phyloP scores from a whole-genome alignment of 305 asterid species.

The Ajuga reptans region DNA sequence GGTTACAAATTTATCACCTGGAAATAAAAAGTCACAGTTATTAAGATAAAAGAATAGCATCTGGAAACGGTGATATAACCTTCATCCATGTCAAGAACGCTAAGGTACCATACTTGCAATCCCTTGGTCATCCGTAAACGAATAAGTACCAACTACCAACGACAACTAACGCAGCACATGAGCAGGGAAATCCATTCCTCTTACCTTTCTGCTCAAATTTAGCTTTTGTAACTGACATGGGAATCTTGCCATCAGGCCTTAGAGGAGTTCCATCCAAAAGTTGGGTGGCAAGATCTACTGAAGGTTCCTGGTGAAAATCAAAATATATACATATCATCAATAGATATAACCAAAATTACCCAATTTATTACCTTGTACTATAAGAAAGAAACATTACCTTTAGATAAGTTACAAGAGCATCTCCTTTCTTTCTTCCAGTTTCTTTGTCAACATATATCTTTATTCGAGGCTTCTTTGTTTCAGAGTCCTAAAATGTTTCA shows the following conservation, averaged over 20 bases:
- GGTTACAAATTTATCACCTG: conserved; percentile 73
- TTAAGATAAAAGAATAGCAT: neutral
- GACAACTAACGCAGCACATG: conserved; percentile 10
- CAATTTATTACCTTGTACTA: neutral
- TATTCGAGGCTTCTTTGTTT: conserved; percentile 81
- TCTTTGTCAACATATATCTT: conserved; percentile 79
- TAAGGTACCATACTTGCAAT: conserved; percentile 8
- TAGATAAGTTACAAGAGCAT: conserved; percentile 81
- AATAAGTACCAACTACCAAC: neutral
- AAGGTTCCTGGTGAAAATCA: conserved; percentile 60
- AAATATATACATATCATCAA: neutral
- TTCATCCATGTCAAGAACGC: conserved; percentile 8
- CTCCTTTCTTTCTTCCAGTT: conserved; percentile 84
- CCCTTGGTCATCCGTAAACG: neutral
- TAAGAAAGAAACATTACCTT: conserved; percentile 49
- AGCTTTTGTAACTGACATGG: conserved; percentile 76
- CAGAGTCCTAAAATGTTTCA: conserved; percentile 61
- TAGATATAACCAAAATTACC: conserved; percentile 1
- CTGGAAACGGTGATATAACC: neutral
- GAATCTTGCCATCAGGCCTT: conserved; percentile 61
- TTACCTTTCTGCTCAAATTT: conserved; percentile 92
- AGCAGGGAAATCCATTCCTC: conserved; percentile 2
- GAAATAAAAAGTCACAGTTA: conserved; percentile 14
- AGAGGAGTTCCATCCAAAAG: conserved; percentile 83
- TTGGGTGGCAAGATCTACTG: conserved; percentile 77